These are phyloP conservation scores for Perkinsus chesapeaki DNA, from an alignment of 169 alveolate species.

Conservation along the genomic window DNA sequence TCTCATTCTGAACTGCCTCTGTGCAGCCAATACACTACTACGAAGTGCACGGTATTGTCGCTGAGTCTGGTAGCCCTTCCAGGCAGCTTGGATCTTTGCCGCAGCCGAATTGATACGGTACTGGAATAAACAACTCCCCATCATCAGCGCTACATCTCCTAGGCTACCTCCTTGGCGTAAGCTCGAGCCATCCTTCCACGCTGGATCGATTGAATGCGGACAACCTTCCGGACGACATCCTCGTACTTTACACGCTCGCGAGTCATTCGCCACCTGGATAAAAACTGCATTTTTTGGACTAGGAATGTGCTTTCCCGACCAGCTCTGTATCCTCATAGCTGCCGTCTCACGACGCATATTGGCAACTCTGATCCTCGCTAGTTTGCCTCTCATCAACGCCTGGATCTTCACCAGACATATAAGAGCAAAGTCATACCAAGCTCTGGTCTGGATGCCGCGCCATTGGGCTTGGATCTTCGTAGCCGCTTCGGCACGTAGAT, in stretches of 20 bases:
- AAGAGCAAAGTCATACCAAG: not conserved
- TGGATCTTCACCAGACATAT: slow-evolving; percentile 9
- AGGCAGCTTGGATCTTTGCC: not conserved
- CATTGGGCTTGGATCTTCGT: slow-evolving; percentile 37
- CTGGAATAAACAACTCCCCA: slow-evolving; percentile 18
- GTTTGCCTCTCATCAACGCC: slow-evolving; percentile 20
- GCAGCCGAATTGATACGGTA: not conserved
- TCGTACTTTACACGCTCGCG: not conserved
- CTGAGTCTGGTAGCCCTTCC: not conserved
- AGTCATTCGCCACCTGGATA: not conserved
- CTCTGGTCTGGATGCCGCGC: slow-evolving; percentile 13
- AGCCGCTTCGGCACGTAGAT: slow-evolving; percentile 31
- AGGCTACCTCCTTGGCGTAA: slow-evolving; percentile 12
- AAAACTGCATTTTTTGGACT: not conserved
- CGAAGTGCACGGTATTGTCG: not conserved
- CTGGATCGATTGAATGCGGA: not conserved
- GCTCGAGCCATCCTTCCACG: slow-evolving; percentile 16
- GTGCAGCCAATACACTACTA: not conserved
- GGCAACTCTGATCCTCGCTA: slow-evolving; percentile 10
- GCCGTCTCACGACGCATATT: slow-evolving; percentile 14
- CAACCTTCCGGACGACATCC: not conserved
- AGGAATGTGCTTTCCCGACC: not conserved
- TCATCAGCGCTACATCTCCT: slow-evolving; percentile 19
- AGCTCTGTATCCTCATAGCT: slow-evolving; percentile 17
- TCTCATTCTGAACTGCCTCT: not conserved